These are phyloP conservation scores for Torulaspora microellipsoides DNA, from an alignment of 805 yeast species.

Conservation along the genomic window DNA sequence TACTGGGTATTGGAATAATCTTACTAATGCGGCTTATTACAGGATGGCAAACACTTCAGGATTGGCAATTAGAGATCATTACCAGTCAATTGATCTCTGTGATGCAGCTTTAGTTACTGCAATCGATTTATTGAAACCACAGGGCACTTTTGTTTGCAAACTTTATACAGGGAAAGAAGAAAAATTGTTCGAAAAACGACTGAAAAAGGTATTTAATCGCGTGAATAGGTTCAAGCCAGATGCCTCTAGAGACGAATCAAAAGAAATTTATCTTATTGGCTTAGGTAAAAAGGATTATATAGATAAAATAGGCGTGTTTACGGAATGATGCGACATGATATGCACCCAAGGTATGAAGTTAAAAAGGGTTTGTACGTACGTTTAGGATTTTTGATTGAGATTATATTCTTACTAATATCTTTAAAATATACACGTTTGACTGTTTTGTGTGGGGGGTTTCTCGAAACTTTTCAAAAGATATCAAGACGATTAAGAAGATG, in stretches of 20 bases:
- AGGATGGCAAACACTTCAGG: constrained; percentile 97
- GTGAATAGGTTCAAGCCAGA: constrained; percentile 74
- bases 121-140: constrained; percentile 58
- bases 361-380: too few species aligned
- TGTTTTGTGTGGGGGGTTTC: too few species aligned
- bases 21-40: constrained; percentile 71
- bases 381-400: too few species aligned
- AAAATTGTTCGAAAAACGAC: constrained; percentile 50
- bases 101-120: constrained; percentile 84
- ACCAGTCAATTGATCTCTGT: constrained; percentile 78
- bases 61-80: constrained; percentile 72
- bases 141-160: constrained; percentile 78
- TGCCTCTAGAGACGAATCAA: constrained; percentile 74
- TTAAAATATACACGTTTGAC: too few species aligned
- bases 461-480: too few species aligned
- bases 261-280: constrained; percentile 79
- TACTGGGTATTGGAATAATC: constrained; percentile 49
- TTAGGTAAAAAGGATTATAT: constrained; percentile 41
- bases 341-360: too few species aligned
- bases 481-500: too few species aligned
- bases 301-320: constrained; percentile 45
- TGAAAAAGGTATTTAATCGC: constrained; percentile 52
- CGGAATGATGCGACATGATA: neutral
- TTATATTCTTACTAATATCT: too few species aligned
- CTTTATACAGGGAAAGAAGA: constrained; percentile 84